A percentile compares a stretch with the other conserved stretches of the same genome.
Evolutionary conservation across 352 stramenopile species (phyloP).

Genomic region (Halophytophthora polymorphica): DNA sequence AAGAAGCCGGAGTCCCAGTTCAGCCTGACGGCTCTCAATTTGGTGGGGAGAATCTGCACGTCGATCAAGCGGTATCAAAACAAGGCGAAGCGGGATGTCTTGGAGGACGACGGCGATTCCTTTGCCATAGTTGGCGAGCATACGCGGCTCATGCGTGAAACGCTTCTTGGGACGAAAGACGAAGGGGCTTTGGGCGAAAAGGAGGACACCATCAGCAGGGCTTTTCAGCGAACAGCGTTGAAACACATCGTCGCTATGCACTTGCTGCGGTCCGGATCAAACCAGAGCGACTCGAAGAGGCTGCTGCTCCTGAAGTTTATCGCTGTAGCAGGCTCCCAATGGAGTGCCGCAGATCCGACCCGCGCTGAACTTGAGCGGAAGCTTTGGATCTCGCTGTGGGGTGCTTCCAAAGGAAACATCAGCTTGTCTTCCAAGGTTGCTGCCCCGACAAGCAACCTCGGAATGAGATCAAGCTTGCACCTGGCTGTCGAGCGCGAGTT

Average conservation of each 20-base stretch:
- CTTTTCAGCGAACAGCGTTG: conserved; percentile 27
- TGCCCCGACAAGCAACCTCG: conserved; percentile 40
- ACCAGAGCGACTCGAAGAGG: conserved; percentile 41
- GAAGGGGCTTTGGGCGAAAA: conserved; percentile 1
- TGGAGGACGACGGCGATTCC: conserved; percentile 48
- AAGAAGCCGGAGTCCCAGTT: conserved; percentile 71
- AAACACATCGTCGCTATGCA: conserved; percentile 69
- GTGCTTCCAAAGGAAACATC: conserved; percentile 21
- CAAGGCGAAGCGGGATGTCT: conserved; percentile 18
- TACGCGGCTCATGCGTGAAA: conserved; percentile 24
- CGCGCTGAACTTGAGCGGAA: conserved; percentile 20
- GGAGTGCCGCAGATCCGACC: conserved; percentile 3
- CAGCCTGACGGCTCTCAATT: conserved; percentile 58
- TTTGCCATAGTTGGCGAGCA: conserved; percentile 53
- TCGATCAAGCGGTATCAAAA: conserved; percentile 66
- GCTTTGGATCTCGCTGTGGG: conserved; percentile 57
- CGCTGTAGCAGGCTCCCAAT: conserved; percentile 16
- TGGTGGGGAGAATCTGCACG: conserved; percentile 77
- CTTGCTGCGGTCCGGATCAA: conserved; percentile 33
- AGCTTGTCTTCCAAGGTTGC: conserved; percentile 45
- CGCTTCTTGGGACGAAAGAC: conserved; percentile 10
- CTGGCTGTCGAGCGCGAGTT: conserved; percentile 58
- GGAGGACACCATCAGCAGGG: background rate
- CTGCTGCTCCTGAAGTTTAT: conserved; percentile 65
- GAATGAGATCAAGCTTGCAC: conserved; percentile 40